Percentiles rank a stretch among this genome's conserved stretches.
Conservation (phyloP, 2,329 filamentous ascomycete species). For the Neoarthrinium moseri region DNA sequence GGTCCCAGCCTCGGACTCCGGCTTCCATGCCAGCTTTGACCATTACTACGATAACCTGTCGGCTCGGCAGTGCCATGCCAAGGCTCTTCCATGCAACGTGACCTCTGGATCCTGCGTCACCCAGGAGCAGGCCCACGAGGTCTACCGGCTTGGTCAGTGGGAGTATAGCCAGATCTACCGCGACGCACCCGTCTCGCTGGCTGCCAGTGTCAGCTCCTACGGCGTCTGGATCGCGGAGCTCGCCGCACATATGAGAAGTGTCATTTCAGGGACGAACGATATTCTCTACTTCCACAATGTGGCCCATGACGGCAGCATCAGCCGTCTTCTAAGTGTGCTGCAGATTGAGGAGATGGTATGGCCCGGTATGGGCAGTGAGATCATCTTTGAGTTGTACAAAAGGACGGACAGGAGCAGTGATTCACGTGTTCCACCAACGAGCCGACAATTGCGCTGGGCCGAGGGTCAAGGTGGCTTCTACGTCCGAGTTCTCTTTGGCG, state of each 20-base stretch:
- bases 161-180: slow-evolving; percentile 81
- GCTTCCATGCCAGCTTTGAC: slow-evolving; percentile 72
- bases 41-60: slow-evolving; percentile 87
- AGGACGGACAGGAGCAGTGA: slow-evolving; percentile 27
- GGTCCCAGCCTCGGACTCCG: slow-evolving; percentile 51
- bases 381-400: slow-evolving; percentile 73
- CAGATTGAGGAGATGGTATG: slow-evolving; percentile 77
- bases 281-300: slow-evolving; percentile 70
- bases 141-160: slow-evolving; percentile 76
- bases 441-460: slow-evolving; percentile 14
- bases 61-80: slow-evolving; percentile 72
- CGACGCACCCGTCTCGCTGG: slow-evolving; percentile 60
- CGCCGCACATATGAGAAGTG: slow-evolving; percentile 60
- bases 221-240: slow-evolving; percentile 77
- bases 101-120: slow-evolving; percentile 55
- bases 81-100: slow-evolving; percentile 67
- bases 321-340: slow-evolving; percentile 65
- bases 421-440: slow-evolving; percentile 5
- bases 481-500: slow-evolving; percentile 70
- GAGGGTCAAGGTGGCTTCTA: slow-evolving; percentile 35
- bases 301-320: slow-evolving; percentile 75
- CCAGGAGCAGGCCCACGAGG: slow-evolving; percentile 61
- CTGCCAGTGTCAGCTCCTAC: slow-evolving; percentile 58
- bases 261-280: slow-evolving; percentile 31
- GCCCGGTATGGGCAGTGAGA: slow-evolving; percentile 79